Conservation (phyloP, 768 basidiomycete genomes). For the Xanthoconium purpureum region DNA sequence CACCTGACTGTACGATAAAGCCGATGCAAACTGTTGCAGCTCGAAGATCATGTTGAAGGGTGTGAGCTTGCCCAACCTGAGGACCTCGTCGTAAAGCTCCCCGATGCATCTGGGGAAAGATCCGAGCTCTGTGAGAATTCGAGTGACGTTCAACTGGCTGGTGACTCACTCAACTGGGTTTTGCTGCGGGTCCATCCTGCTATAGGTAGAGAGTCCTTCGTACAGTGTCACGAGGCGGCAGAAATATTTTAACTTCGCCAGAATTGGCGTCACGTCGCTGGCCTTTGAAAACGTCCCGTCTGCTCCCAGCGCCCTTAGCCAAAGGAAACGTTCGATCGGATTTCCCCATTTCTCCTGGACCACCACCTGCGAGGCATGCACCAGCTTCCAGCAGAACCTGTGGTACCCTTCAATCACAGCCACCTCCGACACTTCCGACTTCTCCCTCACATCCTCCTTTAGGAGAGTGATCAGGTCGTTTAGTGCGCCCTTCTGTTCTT, state of each 20-base stretch:
- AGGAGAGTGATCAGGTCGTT: not conserved
- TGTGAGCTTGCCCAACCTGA: not conserved
- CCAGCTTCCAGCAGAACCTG: not conserved
- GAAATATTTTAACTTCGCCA: not conserved
- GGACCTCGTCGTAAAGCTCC: not conserved
- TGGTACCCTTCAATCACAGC: not conserved
- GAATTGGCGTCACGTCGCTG: not conserved
- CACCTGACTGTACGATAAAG: not conserved
- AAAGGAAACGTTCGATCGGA: not conserved
- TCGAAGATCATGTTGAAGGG: constrained; percentile 4
- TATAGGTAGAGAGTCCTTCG: not conserved
- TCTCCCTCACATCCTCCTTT: not conserved
- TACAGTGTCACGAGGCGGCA: not conserved
- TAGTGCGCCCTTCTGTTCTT: not conserved
- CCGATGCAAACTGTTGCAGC: not conserved
- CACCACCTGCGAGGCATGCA: not conserved
- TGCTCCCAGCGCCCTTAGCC: not conserved
- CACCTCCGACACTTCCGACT: not conserved
- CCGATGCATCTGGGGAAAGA: not conserved
- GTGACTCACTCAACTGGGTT: not conserved
- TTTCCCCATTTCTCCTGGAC: not conserved
- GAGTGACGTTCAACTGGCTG: no score
- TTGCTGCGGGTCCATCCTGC: not conserved
- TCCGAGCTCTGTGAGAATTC: not conserved
- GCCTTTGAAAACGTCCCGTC: not conserved